These are phyloP conservation scores for Barnettozyma hawaiiensis DNA, from an alignment of 1,139 yeast genomes.

Conservation along the genomic window DNA sequence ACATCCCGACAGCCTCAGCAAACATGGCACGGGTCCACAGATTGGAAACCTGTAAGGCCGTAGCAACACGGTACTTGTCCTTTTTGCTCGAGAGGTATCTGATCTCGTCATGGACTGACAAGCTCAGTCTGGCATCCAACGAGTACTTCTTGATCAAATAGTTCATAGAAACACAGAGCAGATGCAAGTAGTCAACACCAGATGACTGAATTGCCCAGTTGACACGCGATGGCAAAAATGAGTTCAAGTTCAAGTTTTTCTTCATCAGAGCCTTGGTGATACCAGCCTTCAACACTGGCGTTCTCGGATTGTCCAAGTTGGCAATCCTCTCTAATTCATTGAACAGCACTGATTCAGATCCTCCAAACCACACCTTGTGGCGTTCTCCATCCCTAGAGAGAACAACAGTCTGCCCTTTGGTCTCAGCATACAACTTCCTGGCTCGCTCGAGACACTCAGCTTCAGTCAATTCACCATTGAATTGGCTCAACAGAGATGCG, in stretches of 20 bases:
- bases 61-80: constrained; percentile 69
- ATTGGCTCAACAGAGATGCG: constrained; percentile 69
- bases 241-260: constrained; percentile 56
- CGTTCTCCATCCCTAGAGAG: constrained; percentile 27
- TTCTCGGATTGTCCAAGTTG: constrained; percentile 71
- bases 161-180: constrained; percentile 83
- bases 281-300: constrained; percentile 92
- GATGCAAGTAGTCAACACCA: constrained; percentile 92
- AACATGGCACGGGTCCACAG: constrained; percentile 97
- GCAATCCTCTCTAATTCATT: constrained; percentile 87
- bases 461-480: constrained; percentile 67
- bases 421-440: constrained; percentile 60
- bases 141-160: constrained; percentile 60
- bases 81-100: constrained; percentile 71
- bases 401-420: constrained; percentile 60
- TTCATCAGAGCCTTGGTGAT: constrained; percentile 79
- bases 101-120: constrained; percentile 95
- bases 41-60: constrained; percentile 83
- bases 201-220: constrained; percentile 99
- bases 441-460: constrained; percentile 68
- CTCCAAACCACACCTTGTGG: constrained; percentile 73
- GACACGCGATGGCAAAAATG: constrained; percentile 81
- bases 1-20: constrained; percentile 85
- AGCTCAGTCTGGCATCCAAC: constrained; percentile 71
- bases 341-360: constrained; percentile 89